These are phyloP conservation scores for Phytopythium delawarense DNA, from an alignment of 352 stramenopile species.

Conservation along the genomic window DNA sequence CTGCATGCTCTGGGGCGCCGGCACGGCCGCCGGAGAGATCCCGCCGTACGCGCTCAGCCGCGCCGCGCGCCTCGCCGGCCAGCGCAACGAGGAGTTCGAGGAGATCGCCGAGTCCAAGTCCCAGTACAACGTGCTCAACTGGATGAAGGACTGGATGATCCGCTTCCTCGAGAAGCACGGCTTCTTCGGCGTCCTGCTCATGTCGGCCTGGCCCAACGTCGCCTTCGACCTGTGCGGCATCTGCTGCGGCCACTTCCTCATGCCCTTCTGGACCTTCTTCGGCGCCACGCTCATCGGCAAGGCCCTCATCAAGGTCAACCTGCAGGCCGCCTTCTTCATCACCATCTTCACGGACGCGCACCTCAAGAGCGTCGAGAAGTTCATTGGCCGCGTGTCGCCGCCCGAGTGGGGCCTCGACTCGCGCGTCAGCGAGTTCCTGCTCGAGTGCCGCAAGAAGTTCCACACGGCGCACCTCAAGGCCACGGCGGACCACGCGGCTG, in stretches of 20 bases:
- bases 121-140: slow-evolving; percentile 86
- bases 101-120: slow-evolving; percentile 82
- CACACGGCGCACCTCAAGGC: slow-evolving; percentile 70
- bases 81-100: slow-evolving; percentile 89
- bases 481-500: slow-evolving; percentile 38
- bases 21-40: slow-evolving; percentile 92
- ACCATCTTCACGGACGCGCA: slow-evolving; percentile 88
- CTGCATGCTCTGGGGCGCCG: slow-evolving; percentile 90
- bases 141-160: slow-evolving; percentile 94
- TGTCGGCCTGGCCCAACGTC: slow-evolving; percentile 93
- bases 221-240: slow-evolving; percentile 94
- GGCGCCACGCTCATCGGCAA: slow-evolving; percentile 92
- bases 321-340: slow-evolving; percentile 90
- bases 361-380: slow-evolving; percentile 80
- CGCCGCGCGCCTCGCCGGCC: slow-evolving; percentile 75
- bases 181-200: slow-evolving; percentile 92
- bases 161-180: slow-evolving; percentile 88
- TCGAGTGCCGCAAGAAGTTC: slow-evolving; percentile 86
- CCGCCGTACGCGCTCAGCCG: slow-evolving; percentile 92
- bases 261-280: slow-evolving; percentile 96
- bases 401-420: slow-evolving; percentile 71
- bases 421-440: slow-evolving; percentile 79
- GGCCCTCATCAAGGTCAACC: slow-evolving; percentile 90
- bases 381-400: slow-evolving; percentile 75
- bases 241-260: slow-evolving; percentile 92